These are phyloP conservation scores for Blastocystis sp. DNA, from an alignment of 352 stramenopile species.

Conservation along the genomic window DNA sequence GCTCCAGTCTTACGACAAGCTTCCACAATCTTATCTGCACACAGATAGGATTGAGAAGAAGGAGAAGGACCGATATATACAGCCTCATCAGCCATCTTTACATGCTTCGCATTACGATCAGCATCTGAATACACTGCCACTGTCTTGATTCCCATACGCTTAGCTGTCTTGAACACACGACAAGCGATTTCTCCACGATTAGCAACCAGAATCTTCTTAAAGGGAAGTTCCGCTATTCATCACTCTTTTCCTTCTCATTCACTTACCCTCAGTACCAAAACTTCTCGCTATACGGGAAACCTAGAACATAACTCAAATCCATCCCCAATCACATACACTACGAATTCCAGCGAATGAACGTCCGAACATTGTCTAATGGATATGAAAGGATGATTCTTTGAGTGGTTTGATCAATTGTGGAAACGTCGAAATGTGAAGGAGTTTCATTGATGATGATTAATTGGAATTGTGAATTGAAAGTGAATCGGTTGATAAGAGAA, in stretches of 20 bases:
- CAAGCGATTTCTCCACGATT: conserved; percentile 86
- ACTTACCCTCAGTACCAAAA: not conserved
- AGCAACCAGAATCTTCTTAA: conserved; percentile 82
- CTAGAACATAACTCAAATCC: not conserved
- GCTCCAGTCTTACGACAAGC: conserved; percentile 78
- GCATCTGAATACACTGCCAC: conserved; percentile 85
- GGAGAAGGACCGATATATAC: conserved; percentile 75
- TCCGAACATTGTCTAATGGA: conserved; percentile 30
- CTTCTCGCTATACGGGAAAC: not conserved
- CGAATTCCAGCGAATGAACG: conserved; percentile 33
- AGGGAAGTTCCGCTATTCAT: conserved; percentile 63
- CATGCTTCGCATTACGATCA: conserved; percentile 76
- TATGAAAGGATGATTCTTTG: not conserved
- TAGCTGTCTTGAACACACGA: conserved; percentile 82
- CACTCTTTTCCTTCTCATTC: not conserved
- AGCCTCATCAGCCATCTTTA: conserved; percentile 72
- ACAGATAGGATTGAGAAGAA: conserved; percentile 79
- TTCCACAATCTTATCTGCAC: conserved; percentile 79
- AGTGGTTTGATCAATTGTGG: not conserved
- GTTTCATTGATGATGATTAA: too few species aligned
- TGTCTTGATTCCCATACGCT: conserved; percentile 80
- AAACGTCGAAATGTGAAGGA: too few species aligned
- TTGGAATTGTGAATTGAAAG: too few species aligned
- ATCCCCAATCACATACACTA: not conserved
- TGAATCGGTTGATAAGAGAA: too few species aligned